phyloP scores from a whole-genome alignment of 2,329 filamentous ascomycete species.

The Aspergillus brasiliensis region DNA sequence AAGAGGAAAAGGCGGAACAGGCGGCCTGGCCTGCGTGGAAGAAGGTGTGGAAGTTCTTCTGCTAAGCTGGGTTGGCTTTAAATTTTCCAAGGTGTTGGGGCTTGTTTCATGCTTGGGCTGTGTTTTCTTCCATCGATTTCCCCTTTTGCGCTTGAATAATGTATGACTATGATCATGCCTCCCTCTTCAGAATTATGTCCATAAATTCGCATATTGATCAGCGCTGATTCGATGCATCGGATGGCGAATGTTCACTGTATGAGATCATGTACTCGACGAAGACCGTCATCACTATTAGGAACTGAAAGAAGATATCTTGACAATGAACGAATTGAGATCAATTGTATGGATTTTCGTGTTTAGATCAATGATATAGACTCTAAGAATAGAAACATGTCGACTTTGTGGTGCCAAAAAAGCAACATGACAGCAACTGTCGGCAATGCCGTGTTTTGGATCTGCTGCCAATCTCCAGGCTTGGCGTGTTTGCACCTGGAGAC shows the following conservation, averaged over 20 bases:
- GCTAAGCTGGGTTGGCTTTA: constrained; percentile 48
- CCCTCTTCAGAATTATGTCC: not conserved
- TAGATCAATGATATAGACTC: not conserved
- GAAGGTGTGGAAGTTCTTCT: constrained; percentile 71
- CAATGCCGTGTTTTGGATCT: not conserved
- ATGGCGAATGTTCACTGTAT: not conserved
- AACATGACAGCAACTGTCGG: not conserved
- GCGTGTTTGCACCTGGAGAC: constrained; percentile 25
- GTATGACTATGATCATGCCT: constrained; percentile 2
- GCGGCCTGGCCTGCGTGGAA: constrained; percentile 76
- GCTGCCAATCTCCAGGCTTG: constrained; percentile 22
- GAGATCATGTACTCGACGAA: not conserved
- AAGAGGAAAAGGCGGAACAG: constrained; percentile 76
- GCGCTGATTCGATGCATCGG: not conserved
- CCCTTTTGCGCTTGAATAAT: not conserved
- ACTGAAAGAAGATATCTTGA: not conserved
- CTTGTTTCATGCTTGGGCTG: not conserved
- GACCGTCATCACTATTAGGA: not conserved
- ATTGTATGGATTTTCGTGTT: not conserved
- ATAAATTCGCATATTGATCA: not conserved
- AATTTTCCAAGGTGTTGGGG: not conserved
- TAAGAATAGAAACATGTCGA: too few relatives aligned
- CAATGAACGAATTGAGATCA: not conserved
- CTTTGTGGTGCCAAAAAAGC: not conserved
- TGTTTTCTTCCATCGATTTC: not conserved